Evolutionary conservation across 2,329 filamentous ascomycete species (phyloP).

Genomic region (Graphium sp.): DNA sequence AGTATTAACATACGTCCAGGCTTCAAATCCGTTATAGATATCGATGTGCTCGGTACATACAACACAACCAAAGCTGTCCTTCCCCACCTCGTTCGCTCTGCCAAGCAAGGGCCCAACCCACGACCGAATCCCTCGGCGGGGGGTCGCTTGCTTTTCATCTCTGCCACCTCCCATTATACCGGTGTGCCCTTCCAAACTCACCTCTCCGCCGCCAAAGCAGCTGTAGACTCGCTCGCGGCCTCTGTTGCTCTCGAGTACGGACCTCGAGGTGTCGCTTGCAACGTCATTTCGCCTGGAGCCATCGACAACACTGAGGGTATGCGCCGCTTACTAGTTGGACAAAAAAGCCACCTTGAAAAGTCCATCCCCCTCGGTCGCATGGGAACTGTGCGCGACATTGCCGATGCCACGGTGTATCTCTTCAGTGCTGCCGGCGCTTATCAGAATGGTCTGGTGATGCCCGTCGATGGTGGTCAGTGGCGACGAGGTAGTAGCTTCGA

Average conservation of each 20-base stretch:
- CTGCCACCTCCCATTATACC: conserved; percentile 81
- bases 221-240: conserved; percentile 69
- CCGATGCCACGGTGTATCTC: conserved; percentile 79
- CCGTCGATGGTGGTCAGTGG: conserved; percentile 52
- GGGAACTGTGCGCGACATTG: conserved; percentile 73
- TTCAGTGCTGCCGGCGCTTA: conserved; percentile 78
- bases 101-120: conserved; percentile 41
- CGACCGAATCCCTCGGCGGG: conserved; percentile 48
- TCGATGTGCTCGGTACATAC: conserved; percentile 85
- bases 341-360: conserved; percentile 15
- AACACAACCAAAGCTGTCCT: conserved; percentile 90
- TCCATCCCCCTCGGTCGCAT: conserved; percentile 57
- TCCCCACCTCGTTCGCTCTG: conserved; percentile 64
- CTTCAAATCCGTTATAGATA: conserved; percentile 91
- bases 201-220: conserved; percentile 82
- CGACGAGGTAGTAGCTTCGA: no score
- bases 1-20: conserved; percentile 24
- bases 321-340: conserved; percentile 36
- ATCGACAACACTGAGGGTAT: conserved; percentile 76
- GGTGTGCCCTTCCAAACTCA: conserved; percentile 76
- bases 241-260: conserved; percentile 80
- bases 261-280: conserved; percentile 70
- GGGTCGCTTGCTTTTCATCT: conserved; percentile 79
- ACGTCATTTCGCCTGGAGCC: conserved; percentile 76
- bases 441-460: conserved; percentile 67